Evolutionary conservation across 352 stramenopile genomes (phyloP).

Genomic region (Phytophthora capsici): DNA sequence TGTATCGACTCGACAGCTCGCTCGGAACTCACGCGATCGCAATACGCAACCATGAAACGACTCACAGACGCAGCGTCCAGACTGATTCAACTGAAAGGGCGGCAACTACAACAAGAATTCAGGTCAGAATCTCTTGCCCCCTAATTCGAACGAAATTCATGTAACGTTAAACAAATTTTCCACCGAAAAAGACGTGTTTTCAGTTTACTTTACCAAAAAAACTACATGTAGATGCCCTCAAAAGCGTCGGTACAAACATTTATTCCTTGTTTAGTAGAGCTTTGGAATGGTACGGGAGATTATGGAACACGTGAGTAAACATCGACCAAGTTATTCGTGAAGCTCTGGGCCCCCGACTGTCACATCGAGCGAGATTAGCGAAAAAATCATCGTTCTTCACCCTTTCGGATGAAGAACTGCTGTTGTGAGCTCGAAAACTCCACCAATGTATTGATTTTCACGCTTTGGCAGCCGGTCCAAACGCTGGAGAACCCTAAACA

Average conservation of each 20-base stretch:
- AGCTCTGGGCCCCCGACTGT: neutral
- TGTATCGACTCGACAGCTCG: constrained; percentile 38
- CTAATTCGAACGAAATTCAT: no score
- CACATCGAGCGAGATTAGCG: neutral
- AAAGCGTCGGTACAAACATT: constrained; percentile 1
- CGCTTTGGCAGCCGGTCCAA: constrained; percentile 13
- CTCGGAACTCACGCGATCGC: constrained; percentile 36
- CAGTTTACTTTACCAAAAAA: no score
- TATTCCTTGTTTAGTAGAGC: constrained; percentile 3
- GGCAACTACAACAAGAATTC: constrained; percentile 14
- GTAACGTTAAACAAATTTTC: neutral
- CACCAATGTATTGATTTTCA: constrained; percentile 16
- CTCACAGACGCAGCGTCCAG: constrained; percentile 36
- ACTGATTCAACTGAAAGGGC: constrained; percentile 39
- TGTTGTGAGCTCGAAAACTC: constrained; percentile 14
- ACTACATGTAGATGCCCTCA: no score
- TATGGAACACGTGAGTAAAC: constrained; percentile 11
- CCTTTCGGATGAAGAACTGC: constrained; percentile 10
- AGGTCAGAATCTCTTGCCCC: neutral
- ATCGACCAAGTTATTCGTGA: constrained; percentile 1
- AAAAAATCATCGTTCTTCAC: neutral
- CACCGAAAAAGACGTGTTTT: neutral
- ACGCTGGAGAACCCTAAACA: constrained; percentile 21
- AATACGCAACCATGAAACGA: constrained; percentile 47
- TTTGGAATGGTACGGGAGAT: constrained; percentile 12